Evolutionary conservation across 371 early-diverging fungal species (phyloP).

Genomic region (Modicella reniformis): DNA sequence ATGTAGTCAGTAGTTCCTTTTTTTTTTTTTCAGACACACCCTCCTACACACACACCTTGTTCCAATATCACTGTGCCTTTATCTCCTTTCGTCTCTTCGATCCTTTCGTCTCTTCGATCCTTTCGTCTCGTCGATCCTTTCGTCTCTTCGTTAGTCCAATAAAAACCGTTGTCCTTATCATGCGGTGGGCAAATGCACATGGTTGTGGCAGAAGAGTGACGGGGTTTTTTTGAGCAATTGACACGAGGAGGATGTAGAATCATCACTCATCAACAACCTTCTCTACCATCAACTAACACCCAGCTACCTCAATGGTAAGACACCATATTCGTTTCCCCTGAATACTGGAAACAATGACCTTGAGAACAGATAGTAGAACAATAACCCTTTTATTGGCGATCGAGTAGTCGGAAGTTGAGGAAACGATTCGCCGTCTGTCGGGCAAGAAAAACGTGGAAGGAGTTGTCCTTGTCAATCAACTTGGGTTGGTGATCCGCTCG

Average conservation of each 20-base stretch:
- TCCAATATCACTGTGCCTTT: neutral
- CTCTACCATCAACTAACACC: neutral
- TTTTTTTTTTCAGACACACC: neutral
- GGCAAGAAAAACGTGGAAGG: constrained; percentile 85
- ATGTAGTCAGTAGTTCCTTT: constrained; percentile 1
- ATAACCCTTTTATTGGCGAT: neutral
- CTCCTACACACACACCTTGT: neutral
- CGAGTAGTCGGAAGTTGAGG: constrained; percentile 82
- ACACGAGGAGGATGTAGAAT: neutral
- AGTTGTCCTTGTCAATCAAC: constrained; percentile 79
- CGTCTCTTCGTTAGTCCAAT: neutral
- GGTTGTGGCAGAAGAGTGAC: neutral
- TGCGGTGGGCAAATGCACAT: neutral
- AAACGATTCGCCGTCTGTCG: constrained; percentile 88
- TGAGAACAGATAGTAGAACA: neutral
- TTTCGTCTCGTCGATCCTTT: neutral
- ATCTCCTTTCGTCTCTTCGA: constrained; percentile 1
- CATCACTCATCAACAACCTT: neutral
- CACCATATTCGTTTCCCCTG: neutral
- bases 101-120: neutral
- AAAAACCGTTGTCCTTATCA: neutral
- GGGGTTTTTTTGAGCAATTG: neutral
- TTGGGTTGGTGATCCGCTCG: constrained; percentile 88
- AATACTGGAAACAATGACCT: neutral
- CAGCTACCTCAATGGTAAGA: neutral